Conservation (phyloP, 495 filamentous ascomycete species). For the Podospora pseudopauciseta region DNA sequence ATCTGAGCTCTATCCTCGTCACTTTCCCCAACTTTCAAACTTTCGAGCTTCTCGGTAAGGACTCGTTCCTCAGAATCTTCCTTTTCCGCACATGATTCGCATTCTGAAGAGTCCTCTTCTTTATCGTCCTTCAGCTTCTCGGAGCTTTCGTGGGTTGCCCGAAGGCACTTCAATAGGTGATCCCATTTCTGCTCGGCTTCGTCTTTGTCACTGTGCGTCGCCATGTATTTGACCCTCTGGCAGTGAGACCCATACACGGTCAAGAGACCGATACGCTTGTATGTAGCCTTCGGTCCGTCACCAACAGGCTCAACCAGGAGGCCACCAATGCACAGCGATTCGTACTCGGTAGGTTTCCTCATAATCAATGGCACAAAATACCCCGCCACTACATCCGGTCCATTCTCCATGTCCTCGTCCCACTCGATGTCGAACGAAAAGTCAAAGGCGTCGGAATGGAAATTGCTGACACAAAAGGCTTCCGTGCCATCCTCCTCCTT, state of each 20-base stretch:
- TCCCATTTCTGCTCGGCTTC: neutral
- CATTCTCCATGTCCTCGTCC: neutral
- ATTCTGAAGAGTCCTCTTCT: neutral
- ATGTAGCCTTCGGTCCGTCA: neutral
- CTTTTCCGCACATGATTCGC: neutral
- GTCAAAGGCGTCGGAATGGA: neutral
- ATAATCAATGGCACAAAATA: neutral
- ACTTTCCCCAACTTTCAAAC: neutral
- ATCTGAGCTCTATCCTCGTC: neutral
- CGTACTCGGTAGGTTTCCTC: neutral
- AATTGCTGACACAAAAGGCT: neutral
- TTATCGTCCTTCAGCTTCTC: neutral
- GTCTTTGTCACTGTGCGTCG: neutral
- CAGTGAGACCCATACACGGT: neutral
- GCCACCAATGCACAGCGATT: neutral
- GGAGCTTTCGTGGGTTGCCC: neutral
- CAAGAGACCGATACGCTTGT: neutral
- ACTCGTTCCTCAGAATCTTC: neutral
- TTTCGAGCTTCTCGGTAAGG: neutral
- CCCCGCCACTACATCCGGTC: neutral
- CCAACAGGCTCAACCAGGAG: neutral
- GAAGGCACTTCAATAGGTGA: neutral
- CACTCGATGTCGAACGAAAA: neutral
- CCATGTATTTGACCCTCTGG: neutral
- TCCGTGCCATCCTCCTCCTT: slow-evolving; percentile 2